Base-by-base conservation (phyloP, 2,329 filamentous ascomycete genomes). In the Aspergillus niger region DNA sequence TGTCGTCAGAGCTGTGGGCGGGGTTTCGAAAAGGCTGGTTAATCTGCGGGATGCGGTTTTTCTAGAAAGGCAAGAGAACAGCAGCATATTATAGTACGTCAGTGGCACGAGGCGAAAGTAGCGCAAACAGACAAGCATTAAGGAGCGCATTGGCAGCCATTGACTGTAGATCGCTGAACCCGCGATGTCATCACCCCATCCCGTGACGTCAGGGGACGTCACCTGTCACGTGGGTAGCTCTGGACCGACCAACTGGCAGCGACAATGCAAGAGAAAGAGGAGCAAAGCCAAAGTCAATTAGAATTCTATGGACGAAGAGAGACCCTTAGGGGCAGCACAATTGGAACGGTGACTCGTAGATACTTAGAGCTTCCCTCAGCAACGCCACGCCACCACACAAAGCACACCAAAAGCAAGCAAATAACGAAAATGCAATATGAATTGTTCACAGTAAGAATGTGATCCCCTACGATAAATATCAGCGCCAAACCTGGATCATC, bases 121-220 rank as follows among this genome's bases (percentile, higher is more conserved):
- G 43, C 8, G 26, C 47, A 30, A 6, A 10, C 8, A 10, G 47
- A 10, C 28, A 24, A 36, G 26, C 36, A n/a, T 11, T 3, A 11
- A 13, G 13, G 52, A 11, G 11, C 4, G 3, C 11, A 20, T n/a
- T 5, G 38, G 51, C 43, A 22, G 50, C 50, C 50, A 53, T 38
- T 5, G 20, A 39, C 11, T 13, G 51, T 22, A 15, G 52, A 55
- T 58, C 32, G 44, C 8, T 32, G 28, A 30, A 17, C 11, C 30
- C 41, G 49, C 22, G 26, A 54, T 48, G 47, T 57, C 38, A 55
- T 48, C 57, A 60, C 57, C 36, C 58, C 49, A 15, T 30, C 38
- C 24, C 47, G 26, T 57, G 53, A 55, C 53, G 36, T 47, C 41
- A 41, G 43, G 6, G 32, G 20, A 26, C 57, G 28, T 58, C 47